Base-by-base conservation (phyloP, 2,329 filamentous ascomycete species). In the Fulvia fulva region DNA sequence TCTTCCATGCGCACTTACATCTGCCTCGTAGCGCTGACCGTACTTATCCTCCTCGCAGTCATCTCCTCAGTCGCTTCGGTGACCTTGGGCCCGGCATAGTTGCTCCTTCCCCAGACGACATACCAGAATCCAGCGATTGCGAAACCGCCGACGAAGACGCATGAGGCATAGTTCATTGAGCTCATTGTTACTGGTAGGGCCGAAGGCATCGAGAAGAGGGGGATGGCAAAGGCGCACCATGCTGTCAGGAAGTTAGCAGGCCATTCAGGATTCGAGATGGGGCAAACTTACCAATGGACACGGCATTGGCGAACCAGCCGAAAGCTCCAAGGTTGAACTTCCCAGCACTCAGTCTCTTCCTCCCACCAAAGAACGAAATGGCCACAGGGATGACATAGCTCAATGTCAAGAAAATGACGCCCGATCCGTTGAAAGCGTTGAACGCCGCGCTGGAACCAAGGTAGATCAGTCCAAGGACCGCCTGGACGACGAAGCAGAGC, bases 141-240 rank as follows among this genome's bases (percentile, higher is more conserved):
- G 55, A 83, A 80, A 61, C 88, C 87, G 5, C 79, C 85, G 25
- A 87, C 81, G 65, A 90, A 89, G n/a, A 91, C 87, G 32, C 86
- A 87, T 14, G 85, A 85, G 1, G 87, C 87, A 72, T 89, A 91
- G 78, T 91, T 91, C 78, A 90, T 87, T 41, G 77, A 80, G 19
- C 74, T 70, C 5, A 80, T 73, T 0, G 79, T 81, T 41, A 88
- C 84, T 5, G 84, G 84, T n/a, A 88, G 75, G 45, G 74, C 74
- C 0, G 84, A 81, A 0, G 87, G 87, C 85, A 68, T 69, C 74
- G 85, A 90, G 78, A 90, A 90, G 16, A 90, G 81, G 1, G 87
- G 87, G 53, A 90, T 83, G 34, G 86, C 87, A 55, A 91, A 80
- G 14, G 80, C 65, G 55, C 84, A 87, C 87, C 87, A 90, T 53